A percentile compares a stretch with the other conserved stretches of the same genome.
Conservation (phyloP, 225 moss, liverwort and hornwort species). For the Antitrichia curtipendula region DNA sequence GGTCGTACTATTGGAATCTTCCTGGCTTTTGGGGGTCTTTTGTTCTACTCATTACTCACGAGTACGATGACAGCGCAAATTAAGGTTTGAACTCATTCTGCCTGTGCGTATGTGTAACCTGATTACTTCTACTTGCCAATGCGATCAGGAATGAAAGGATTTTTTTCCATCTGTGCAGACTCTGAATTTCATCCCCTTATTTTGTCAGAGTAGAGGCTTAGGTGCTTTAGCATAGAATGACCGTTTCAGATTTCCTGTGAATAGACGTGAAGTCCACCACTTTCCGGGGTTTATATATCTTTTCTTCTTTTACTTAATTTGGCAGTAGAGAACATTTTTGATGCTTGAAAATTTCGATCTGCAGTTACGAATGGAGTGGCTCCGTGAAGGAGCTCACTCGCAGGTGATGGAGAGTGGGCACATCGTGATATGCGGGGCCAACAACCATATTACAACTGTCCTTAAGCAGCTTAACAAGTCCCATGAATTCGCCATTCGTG, state of each 20-base stretch:
- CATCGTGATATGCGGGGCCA: constrained; percentile 58
- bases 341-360: constrained; percentile 9
- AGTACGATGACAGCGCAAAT: constrained; percentile 72
- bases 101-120: neutral
- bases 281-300: neutral
- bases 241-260: neutral
- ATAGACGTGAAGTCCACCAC: neutral
- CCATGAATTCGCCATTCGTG: constrained; percentile 58
- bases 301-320: neutral
- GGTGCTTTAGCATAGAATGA: neutral
- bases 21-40: constrained; percentile 56
- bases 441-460: constrained; percentile 57
- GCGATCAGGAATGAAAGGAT: neutral
- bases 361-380: constrained; percentile 68
- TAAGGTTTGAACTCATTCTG: constrained; percentile 24
- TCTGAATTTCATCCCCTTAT: neutral
- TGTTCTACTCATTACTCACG: constrained; percentile 66
- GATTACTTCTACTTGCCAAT: neutral
- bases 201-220: neutral
- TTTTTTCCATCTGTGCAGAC: neutral
- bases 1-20: constrained; percentile 59
- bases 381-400: constrained; percentile 67
- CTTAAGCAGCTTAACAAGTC: constrained; percentile 54
- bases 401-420: constrained; percentile 69
- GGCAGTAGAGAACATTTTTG: neutral